Percentiles rank a stretch among this genome's conserved stretches.
Conservation (phyloP, 306 rosid species). For the Corylus heterophylla region DNA sequence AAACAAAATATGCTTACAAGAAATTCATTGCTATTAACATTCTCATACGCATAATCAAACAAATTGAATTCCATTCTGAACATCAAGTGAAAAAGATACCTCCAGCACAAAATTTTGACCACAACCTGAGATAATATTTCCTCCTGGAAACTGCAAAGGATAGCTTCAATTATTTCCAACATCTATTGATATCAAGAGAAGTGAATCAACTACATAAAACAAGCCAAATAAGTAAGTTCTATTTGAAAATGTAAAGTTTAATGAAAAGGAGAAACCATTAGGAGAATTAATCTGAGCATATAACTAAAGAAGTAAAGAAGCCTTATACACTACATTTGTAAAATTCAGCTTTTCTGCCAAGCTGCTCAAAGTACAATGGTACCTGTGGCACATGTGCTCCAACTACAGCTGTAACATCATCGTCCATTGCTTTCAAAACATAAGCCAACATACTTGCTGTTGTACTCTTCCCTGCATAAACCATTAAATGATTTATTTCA, state of each 20-base stretch:
- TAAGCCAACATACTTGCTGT: conserved; percentile 42
- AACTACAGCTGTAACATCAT: conserved; percentile 33
- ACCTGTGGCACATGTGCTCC: conserved; percentile 43
- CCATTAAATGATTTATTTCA: background rate
- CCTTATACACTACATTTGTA: background rate
- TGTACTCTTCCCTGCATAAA: conserved; percentile 39
- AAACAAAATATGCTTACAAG: background rate
- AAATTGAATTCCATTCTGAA: background rate
- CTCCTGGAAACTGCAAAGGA: conserved; percentile 30
- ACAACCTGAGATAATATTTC: conserved; percentile 32
- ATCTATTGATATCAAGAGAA: background rate
- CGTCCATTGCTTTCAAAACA: conserved; percentile 30
- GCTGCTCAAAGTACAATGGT: background rate
- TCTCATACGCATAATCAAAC: conserved; percentile 1
- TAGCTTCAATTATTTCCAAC: conserved; percentile 16
- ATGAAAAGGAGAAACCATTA: conserved; percentile 2
- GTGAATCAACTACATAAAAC: background rate
- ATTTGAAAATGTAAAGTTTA: background rate
- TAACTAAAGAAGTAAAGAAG: background rate
- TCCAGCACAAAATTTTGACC: conserved; percentile 37
- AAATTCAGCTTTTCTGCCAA: background rate
- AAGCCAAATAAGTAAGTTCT: background rate
- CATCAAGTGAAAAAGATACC: conserved; percentile 18
- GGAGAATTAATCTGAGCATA: background rate
- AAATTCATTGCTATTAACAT: background rate